phyloP scores from a whole-genome alignment of 805 yeast species.

The Pichia heedii region DNA sequence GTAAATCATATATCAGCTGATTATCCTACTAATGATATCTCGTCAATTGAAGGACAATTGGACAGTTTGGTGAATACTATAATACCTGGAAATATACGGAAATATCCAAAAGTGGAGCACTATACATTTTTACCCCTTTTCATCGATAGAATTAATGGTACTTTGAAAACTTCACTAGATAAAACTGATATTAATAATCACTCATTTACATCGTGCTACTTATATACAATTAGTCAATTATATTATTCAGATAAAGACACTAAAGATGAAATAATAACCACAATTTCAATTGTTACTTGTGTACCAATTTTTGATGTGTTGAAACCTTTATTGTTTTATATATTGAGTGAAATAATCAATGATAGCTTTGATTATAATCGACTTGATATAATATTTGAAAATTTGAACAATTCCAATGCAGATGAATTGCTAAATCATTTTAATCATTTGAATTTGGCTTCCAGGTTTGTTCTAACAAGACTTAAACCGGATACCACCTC shows the following conservation, averaged over 20 bases:
- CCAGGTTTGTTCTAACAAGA: slow-evolving; percentile 18
- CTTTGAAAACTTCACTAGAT: slow-evolving; percentile 13
- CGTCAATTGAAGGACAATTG: slow-evolving; percentile 47
- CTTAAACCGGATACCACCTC: slow-evolving; percentile 11
- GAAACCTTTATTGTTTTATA: slow-evolving; percentile 38
- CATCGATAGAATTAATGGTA: slow-evolving; percentile 15
- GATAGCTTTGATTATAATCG: neutral
- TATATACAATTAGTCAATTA: slow-evolving; percentile 25
- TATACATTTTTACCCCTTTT: slow-evolving; percentile 49
- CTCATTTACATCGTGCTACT: slow-evolving; percentile 14
- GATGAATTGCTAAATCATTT: slow-evolving; percentile 21
- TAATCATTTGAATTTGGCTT: slow-evolving; percentile 9
- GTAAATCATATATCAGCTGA: slow-evolving; percentile 53
- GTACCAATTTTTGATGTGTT: slow-evolving; percentile 38
- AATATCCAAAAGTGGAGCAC: slow-evolving; percentile 41
- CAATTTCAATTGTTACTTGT: slow-evolving; percentile 38
- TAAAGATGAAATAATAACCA: slow-evolving; percentile 36
- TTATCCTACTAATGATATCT: slow-evolving; percentile 35
- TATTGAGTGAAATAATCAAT: slow-evolving; percentile 35
- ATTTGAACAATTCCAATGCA: slow-evolving; percentile 18
- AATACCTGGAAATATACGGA: slow-evolving; percentile 32
- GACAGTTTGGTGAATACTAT: slow-evolving; percentile 16
- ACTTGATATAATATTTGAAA: slow-evolving; percentile 9
- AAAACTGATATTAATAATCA: neutral
- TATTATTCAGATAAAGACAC: slow-evolving; percentile 15